These are phyloP conservation scores for Xylariomycetidae sp. DNA, from an alignment of 2,329 filamentous ascomycete genomes.

Conservation along the genomic window DNA sequence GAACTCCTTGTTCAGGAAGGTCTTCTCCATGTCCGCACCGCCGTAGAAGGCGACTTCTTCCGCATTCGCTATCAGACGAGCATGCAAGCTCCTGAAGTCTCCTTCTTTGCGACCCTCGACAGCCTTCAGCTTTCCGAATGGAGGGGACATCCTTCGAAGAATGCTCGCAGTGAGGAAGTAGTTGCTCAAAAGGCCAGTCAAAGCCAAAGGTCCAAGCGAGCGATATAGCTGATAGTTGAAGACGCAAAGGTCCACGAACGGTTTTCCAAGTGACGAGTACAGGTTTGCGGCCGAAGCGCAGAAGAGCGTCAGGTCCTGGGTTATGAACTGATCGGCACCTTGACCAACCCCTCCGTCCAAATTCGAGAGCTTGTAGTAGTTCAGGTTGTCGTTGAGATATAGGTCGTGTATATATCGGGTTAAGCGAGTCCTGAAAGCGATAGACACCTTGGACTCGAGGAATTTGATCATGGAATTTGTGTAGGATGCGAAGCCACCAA, in stretches of 20 bases:
- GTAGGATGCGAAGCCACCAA: conserved; percentile 90
- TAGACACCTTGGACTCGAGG: conserved; percentile 94
- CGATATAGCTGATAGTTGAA: conserved; percentile 98
- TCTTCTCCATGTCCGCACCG: conserved; percentile 89
- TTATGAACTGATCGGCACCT: conserved; percentile 93
- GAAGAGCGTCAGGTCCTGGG: conserved; percentile 91
- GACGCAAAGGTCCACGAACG: conserved; percentile 91
- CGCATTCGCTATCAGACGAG: conserved; percentile 89
- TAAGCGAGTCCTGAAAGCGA: conserved; percentile 90
- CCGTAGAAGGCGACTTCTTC: conserved; percentile 98
- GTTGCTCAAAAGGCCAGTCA: conserved; percentile 81
- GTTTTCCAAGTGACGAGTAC: conserved; percentile 96
- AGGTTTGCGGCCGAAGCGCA: conserved; percentile 86
- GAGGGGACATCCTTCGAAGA: conserved; percentile 80
- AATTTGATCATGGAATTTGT: conserved; percentile 99
- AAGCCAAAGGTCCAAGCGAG: conserved; percentile 79
- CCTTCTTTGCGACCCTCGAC: conserved; percentile 93
- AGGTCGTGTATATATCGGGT: conserved; percentile 96
- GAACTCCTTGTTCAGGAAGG: conserved; percentile 87
- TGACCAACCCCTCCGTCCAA: conserved; percentile 89
- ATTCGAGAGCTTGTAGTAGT: conserved; percentile 93
- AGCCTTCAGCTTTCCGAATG: conserved; percentile 94
- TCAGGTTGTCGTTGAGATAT: conserved; percentile 89
- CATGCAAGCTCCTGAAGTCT: conserved; percentile 87
- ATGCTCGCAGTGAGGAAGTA: conserved; percentile 93